Evolutionary conservation across 768 basidiomycete species (phyloP).

Genomic region (Boletus bicolor): DNA sequence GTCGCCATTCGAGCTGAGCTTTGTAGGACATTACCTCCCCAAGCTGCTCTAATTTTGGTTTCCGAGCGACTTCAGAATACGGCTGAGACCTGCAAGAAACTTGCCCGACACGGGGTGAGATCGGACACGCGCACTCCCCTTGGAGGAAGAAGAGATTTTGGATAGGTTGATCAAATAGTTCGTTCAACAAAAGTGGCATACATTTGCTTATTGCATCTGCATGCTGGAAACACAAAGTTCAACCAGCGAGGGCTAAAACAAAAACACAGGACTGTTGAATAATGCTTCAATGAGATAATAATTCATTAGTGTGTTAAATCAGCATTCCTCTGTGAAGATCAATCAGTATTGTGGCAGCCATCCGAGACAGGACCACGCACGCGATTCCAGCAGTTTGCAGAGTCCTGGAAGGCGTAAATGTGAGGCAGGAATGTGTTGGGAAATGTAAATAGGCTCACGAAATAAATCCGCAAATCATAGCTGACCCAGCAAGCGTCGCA

Average conservation of each 20-base stretch:
- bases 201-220: background rate
- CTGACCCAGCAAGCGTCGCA: conserved; percentile 62
- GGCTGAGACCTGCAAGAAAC: background rate
- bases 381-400: conserved; percentile 60
- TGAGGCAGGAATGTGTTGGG: background rate
- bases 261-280: background rate
- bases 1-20: background rate
- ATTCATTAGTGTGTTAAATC: conserved; percentile 32
- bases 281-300: background rate
- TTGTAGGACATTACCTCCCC: background rate
- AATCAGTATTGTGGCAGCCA: conserved; percentile 3
- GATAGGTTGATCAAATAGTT: background rate
- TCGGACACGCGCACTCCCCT: background rate
- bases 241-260: background rate
- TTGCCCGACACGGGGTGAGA: background rate
- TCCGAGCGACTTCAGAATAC: background rate
- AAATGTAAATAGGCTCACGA: conserved; percentile 30
- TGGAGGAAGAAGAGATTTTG: background rate
- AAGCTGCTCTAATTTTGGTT: no score
- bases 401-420: conserved; percentile 29
- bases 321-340: conserved; percentile 43
- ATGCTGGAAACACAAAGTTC: background rate
- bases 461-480: conserved; percentile 69
- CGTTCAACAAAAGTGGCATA: background rate
- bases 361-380: conserved; percentile 33